A percentile compares a stretch with the other conserved stretches of the same genome.
Conservation (phyloP, 352 stramenopile genomes). For the Phytophthora pistaciae region DNA sequence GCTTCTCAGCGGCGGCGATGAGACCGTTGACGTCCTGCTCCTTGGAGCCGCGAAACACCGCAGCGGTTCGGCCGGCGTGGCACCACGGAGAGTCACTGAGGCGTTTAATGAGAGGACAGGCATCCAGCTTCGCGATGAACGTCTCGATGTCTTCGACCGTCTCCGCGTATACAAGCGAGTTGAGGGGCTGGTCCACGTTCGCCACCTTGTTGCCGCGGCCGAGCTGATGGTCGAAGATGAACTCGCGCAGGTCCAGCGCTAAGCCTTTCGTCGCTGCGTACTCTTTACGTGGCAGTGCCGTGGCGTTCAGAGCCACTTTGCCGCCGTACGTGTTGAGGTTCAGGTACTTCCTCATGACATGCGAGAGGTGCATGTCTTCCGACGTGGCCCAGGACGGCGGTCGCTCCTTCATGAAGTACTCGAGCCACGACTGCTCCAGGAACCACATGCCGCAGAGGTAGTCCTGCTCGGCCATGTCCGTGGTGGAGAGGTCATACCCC, state of each 20-base stretch:
- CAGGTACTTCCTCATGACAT: slow-evolving; percentile 70
- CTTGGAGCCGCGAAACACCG: slow-evolving; percentile 55
- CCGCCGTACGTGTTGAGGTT: slow-evolving; percentile 72
- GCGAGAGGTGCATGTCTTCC: slow-evolving; percentile 68
- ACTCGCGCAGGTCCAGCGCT: slow-evolving; percentile 59
- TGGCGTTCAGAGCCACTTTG: slow-evolving; percentile 41
- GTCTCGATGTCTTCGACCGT: slow-evolving; percentile 50
- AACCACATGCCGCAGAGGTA: slow-evolving; percentile 69
- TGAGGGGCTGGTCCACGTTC: slow-evolving; percentile 48
- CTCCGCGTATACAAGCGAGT: slow-evolving; percentile 65
- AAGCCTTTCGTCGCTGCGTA: slow-evolving; percentile 48
- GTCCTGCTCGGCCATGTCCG: slow-evolving; percentile 35
- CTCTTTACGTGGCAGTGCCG: slow-evolving; percentile 44
- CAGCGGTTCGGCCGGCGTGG: slow-evolving; percentile 47
- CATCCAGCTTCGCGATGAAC: slow-evolving; percentile 46
- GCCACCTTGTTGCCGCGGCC: slow-evolving; percentile 70
- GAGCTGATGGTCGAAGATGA: slow-evolving; percentile 67
- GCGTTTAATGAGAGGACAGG: slow-evolving; percentile 26
- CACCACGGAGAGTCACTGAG: slow-evolving; percentile 38
- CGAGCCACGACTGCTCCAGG: slow-evolving; percentile 57
- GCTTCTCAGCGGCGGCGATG: slow-evolving; percentile 45
- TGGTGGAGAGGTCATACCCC: neutral
- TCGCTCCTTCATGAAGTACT: slow-evolving; percentile 62
- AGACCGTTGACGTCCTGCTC: slow-evolving; percentile 56
- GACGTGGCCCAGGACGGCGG: slow-evolving; percentile 50